Evolutionary conservation across 1,284 basidiomycete genomes (phyloP).

Genomic region (Boletus semigastroideus): DNA sequence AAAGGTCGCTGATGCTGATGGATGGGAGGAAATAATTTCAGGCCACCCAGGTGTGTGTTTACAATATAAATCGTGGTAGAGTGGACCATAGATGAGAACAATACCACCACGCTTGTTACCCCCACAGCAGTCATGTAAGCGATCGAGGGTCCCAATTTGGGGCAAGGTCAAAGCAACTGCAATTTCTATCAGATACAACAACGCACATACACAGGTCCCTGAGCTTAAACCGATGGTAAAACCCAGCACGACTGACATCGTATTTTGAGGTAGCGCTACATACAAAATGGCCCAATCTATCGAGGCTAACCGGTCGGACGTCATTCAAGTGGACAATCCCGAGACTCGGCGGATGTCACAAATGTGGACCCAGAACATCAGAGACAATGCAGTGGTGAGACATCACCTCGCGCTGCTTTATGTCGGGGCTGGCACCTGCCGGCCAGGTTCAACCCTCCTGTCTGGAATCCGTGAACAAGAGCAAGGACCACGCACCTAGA

Average conservation of each 20-base stretch:
- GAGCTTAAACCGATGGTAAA: no score
- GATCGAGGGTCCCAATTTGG: slow-evolving; percentile 2
- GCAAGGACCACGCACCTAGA: not conserved
- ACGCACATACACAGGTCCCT: no score
- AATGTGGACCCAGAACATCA: no score
- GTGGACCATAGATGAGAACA: slow-evolving; percentile 15
- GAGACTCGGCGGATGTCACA: not conserved
- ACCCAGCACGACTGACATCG: no score
- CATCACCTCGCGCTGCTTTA: not conserved
- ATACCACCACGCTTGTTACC: slow-evolving; percentile 9
- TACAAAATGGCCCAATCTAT: no score
- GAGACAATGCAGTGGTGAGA: no score
- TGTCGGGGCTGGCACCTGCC: not conserved
- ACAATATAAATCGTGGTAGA: not conserved
- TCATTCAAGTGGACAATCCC: not conserved
- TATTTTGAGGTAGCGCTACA: no score
- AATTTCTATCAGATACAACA: no score
- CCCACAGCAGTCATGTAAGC: slow-evolving; percentile 21
- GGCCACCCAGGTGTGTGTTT: slow-evolving; percentile 6
- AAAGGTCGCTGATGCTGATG: not conserved
- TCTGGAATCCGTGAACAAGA: not conserved
- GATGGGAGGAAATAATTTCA: not conserved
- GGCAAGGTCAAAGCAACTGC: slow-evolving; percentile 23
- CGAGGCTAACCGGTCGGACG: no score
- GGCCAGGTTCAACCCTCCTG: not conserved